Base-by-base conservation (phyloP, 192 early-diverging fungal species). In the Coemansia sp. region DNA sequence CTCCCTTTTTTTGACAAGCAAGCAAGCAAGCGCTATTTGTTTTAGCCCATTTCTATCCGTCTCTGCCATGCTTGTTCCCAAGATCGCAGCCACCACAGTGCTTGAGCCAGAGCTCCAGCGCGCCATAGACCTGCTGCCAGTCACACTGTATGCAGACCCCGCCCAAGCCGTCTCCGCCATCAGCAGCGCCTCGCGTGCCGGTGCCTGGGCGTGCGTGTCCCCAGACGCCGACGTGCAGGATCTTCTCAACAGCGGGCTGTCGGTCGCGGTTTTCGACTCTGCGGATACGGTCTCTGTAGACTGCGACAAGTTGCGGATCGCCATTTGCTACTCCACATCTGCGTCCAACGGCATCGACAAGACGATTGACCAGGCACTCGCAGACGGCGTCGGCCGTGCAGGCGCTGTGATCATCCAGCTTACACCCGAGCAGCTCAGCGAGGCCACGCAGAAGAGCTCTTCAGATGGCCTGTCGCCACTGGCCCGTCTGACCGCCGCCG, bases 1-100 rank as follows among this genome's bases (percentile, higher is more conserved):
- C n/a, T n/a, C n/a, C n/a, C n/a, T n/a, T n/a, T n/a, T n/a, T n/a
- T n/a, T n/a, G n/a, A n/a, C n/a, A n/a, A n/a, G n/a, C n/a, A n/a
- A n/a, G n/a, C n/a, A n/a, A n/a, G n/a, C n/a, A n/a, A n/a, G n/a
- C n/a, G n/a, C n/a, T n/a, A n/a, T 14, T 30, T 29, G 1, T 50
- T 53, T 30, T 20, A 2, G 2, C 7, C 10, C 28, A 53, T 28
- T 6, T 14, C 3, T 28, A 50, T 50, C 28, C 13, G 1, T 28
- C 51, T 53, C 3, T 29, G 20, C n/a, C 7, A 77, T 77, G 74
- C 74, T 77, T 48, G 55, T 77, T 51, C 74, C 74, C 30, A 77
- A 71, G 59, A 71, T 77, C 58, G 45, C 62, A 29, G 19, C 65
- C 4, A 7, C 47, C 14, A 46, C 30, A 19, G 18, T 60, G 42